Conservation (phyloP, 164 flowering plant genomes). For the Umbilicus rupestris region DNA sequence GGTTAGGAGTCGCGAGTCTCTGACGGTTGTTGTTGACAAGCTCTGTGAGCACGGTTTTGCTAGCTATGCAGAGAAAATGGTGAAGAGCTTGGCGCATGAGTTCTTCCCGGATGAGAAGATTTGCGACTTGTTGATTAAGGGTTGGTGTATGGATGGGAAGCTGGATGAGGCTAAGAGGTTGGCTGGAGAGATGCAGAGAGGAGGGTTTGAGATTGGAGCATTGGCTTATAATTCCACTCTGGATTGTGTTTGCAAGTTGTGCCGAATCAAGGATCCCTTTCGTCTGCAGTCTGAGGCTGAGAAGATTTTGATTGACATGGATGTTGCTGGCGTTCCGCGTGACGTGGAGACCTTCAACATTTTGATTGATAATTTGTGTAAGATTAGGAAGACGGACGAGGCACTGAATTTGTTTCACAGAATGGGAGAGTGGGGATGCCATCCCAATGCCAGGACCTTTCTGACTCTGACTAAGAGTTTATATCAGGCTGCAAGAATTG, state of each 20-base stretch:
- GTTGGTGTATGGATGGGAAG: slow-evolving; percentile 91
- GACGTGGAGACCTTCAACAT: slow-evolving; percentile 81
- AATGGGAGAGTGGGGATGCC: slow-evolving; percentile 92
- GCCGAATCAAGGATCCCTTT: slow-evolving; percentile 74
- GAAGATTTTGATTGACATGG: slow-evolving; percentile 72
- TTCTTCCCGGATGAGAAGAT: slow-evolving; percentile 70
- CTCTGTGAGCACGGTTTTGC: slow-evolving; percentile 66
- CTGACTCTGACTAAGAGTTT: slow-evolving; percentile 59
- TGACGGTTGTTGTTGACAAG: slow-evolving; percentile 44
- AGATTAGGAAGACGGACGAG: slow-evolving; percentile 67
- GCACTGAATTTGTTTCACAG: slow-evolving; percentile 58
- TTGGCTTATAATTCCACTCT: slow-evolving; percentile 68
- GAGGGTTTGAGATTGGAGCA: slow-evolving; percentile 76
- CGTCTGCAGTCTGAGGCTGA: slow-evolving; percentile 55
- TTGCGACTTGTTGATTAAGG: slow-evolving; percentile 66
- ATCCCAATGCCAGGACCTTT: slow-evolving; percentile 52
- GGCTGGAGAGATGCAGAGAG: slow-evolving; percentile 74
- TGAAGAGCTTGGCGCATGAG: slow-evolving; percentile 56
- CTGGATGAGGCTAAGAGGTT: slow-evolving; percentile 71
- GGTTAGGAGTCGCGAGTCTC: slow-evolving; percentile 32
- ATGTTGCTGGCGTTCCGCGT: slow-evolving; percentile 68
- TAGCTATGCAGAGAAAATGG: slow-evolving; percentile 78
- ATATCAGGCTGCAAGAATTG: slow-evolving; percentile 91
- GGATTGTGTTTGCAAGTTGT: slow-evolving; percentile 83
- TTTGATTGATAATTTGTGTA: slow-evolving; percentile 63